Conservation (phyloP, 805 yeast genomes). For the Saturnispora hagleri region DNA sequence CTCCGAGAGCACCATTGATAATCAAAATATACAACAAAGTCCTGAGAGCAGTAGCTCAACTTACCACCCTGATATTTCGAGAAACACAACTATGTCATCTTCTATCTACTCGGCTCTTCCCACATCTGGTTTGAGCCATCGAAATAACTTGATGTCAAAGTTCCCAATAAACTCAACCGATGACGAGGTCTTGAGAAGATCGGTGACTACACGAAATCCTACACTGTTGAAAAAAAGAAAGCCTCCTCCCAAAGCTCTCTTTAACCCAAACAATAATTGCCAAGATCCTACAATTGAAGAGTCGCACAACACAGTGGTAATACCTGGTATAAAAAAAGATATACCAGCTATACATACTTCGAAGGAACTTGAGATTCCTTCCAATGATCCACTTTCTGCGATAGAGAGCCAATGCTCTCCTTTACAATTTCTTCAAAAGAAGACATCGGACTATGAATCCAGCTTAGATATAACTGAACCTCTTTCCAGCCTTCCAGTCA, state of each 20-base stretch:
- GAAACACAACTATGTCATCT: conserved; percentile 5
- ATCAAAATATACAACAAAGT: neutral
- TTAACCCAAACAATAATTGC: neutral
- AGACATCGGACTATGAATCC: neutral
- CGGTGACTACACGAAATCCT: conserved; percentile 6
- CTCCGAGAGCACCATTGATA: neutral
- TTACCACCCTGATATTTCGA: conserved; percentile 4
- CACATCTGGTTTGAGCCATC: neutral
- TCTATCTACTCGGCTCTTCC: neutral
- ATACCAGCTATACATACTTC: neutral
- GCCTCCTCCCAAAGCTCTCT: conserved; percentile 8
- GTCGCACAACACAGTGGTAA: neutral
- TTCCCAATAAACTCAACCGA: neutral
- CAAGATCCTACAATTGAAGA: neutral
- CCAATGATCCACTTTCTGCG: neutral
- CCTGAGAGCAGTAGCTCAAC: conserved; percentile 7
- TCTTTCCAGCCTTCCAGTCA: neutral
- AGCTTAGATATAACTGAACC: neutral
- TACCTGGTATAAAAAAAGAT: neutral
- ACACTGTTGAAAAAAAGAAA: conserved; percentile 10
- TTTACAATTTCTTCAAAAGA: neutral
- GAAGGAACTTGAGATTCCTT: neutral
- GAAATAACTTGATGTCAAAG: neutral
- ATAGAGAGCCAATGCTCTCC: conserved; percentile 3
- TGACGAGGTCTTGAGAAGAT: neutral